Conservation (phyloP, 176 grass and related monocot genomes). For the Chrysopogon serrulatus region DNA sequence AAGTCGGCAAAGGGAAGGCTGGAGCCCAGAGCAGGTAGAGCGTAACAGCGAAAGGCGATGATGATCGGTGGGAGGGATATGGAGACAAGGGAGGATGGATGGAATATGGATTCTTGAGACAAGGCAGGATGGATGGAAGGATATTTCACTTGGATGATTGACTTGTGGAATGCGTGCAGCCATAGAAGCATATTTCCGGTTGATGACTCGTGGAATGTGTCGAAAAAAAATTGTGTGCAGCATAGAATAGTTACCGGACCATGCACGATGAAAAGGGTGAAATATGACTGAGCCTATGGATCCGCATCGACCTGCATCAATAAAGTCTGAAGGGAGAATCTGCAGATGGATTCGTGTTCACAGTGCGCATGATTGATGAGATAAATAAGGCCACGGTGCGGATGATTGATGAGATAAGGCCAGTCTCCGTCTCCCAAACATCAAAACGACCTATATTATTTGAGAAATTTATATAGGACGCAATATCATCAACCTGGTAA, state of each 20-base stretch:
- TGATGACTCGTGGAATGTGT: too few relatives aligned
- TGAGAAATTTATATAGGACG: background rate
- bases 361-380: background rate
- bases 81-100: background rate
- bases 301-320: background rate
- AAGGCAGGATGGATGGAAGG: background rate
- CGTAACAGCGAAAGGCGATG: background rate
- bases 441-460: background rate
- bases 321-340: slow-evolving; percentile 1
- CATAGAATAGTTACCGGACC: background rate
- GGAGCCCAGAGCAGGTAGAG: slow-evolving; percentile 11
- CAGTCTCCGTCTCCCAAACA: too few relatives aligned
- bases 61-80: background rate
- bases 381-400: background rate
- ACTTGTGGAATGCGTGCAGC: background rate
- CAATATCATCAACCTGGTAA: background rate
- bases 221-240: too few relatives aligned
- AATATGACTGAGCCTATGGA: background rate
- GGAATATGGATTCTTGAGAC: too few relatives aligned
- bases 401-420: background rate
- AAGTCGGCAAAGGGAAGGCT: slow-evolving; percentile 27
- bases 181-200: background rate
- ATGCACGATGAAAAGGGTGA: slow-evolving; percentile 6
- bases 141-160: slow-evolving; percentile 1
- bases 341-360: slow-evolving; percentile 7